phyloP scores from a whole-genome alignment of 108 stramenopile species.

The Pseudonitzschia delicatissima region DNA sequence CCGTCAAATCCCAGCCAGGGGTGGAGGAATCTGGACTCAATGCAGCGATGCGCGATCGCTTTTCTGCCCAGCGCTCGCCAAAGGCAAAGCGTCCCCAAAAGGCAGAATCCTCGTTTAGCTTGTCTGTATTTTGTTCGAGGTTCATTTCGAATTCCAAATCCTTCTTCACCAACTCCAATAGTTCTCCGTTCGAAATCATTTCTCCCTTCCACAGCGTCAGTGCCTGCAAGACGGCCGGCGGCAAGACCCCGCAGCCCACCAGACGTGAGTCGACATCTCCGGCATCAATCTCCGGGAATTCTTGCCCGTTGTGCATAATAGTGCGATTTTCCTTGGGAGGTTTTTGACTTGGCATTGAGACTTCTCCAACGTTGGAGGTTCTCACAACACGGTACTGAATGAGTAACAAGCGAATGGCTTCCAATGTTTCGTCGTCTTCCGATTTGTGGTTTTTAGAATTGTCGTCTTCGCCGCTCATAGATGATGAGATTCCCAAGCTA shows the following conservation, averaged over 20 bases:
- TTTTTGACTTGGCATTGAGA: conserved; percentile 44
- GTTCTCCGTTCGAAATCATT: conserved; percentile 76
- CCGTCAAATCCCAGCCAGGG: conserved; percentile 87
- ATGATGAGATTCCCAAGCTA: conserved; percentile 29
- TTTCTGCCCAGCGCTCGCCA: conserved; percentile 94
- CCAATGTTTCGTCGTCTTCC: conserved; percentile 84
- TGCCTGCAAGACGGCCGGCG: conserved; percentile 79
- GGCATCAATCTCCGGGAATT: conserved; percentile 71
- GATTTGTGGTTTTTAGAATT: conserved; percentile 10
- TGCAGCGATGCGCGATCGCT: conserved; percentile 83
- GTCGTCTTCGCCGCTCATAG: conserved; percentile 19
- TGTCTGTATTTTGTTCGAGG: conserved; percentile 46
- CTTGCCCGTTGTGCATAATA: conserved; percentile 31
- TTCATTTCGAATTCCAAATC: conserved; percentile 73
- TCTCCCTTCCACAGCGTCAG: conserved; percentile 79
- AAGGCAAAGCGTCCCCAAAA: conserved; percentile 93
- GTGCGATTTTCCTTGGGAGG: conserved; percentile 22
- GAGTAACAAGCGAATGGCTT: conserved; percentile 74
- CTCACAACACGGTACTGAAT: conserved; percentile 81
- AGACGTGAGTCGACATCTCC: conserved; percentile 79
- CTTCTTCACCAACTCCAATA: conserved; percentile 84
- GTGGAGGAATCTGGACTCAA: conserved; percentile 66
- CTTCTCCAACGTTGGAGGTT: conserved; percentile 56
- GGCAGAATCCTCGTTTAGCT: conserved; percentile 78
- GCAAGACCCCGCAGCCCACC: conserved; percentile 77